These are phyloP conservation scores for Pluteus cervinus DNA, from an alignment of 768 basidiomycete species.

Conservation along the genomic window DNA sequence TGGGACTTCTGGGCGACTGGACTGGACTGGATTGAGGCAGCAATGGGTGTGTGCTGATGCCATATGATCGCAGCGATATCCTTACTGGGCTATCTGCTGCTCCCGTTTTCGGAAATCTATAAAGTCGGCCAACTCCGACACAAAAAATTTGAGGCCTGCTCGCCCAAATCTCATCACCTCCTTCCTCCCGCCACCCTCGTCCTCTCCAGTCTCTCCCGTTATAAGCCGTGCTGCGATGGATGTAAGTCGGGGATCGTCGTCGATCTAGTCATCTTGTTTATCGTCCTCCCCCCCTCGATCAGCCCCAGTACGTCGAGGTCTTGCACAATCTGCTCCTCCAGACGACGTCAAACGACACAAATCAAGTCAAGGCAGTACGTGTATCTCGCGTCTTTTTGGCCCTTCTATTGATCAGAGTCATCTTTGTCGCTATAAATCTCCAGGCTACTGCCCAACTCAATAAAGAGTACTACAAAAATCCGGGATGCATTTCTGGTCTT, in stretches of 20 bases:
- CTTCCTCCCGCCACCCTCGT: constrained; percentile 18
- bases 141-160: constrained; percentile 41
- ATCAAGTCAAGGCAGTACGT: constrained; percentile 82
- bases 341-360: constrained; percentile 84
- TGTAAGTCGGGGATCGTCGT: constrained; percentile 28
- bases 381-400: constrained; percentile 9
- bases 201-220: constrained; percentile 11
- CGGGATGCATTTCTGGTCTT: constrained; percentile 86
- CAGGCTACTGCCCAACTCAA: constrained; percentile 92
- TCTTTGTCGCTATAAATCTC: constrained; percentile 5
- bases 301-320: constrained; percentile 73
- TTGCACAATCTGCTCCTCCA: constrained; percentile 84
- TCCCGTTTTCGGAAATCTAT: too few relatives aligned
- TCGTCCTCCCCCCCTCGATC: constrained; percentile 14
- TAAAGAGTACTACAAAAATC: constrained; percentile 87
- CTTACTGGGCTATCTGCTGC: too few relatives aligned
- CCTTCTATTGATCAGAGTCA: constrained; percentile 6
- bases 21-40: too few relatives aligned
- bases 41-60: too few relatives aligned
- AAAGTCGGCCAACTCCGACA: constrained; percentile 50
- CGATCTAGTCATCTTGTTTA: constrained; percentile 11
- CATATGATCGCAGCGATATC: constrained; percentile 6
- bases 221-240: constrained; percentile 33
- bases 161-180: constrained; percentile 14
- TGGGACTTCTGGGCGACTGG: too few relatives aligned